Evolutionary conservation across 176 grass and related monocot genomes (phyloP), one percentile per base, ranked within the genome.

Genomic region (Hordeum vulgare): DNA sequence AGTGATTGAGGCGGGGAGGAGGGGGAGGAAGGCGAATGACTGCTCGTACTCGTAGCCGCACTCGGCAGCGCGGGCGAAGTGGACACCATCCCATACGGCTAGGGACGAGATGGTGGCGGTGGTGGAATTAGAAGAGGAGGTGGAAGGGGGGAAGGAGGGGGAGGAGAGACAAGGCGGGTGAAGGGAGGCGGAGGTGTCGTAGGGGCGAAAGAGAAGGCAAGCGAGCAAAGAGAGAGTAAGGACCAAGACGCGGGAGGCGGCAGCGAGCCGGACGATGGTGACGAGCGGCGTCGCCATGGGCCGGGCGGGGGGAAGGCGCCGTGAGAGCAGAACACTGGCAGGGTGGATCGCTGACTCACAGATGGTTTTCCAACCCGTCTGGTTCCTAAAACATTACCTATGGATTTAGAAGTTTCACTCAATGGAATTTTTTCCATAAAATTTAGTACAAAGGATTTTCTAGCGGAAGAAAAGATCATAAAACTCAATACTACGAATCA

Each of bases 21-120:
- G 85, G 4, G 96, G 95, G 65, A 95, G 82, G 76, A 98, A 95
- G 54, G 96, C 93, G 21, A 88, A 98, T 35, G 89, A 90, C 63
- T 98, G 93, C 87, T 98, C 96, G 62, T 98, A 98, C 93, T 98
- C 93, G 66, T 98, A 98, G 21, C 96, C 95, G 81, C 95, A 98
- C 92, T 95, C 89, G 23, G 96, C 89, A 31, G 89, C 47, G 25
- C 93, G 93, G 39, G 85, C 80, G 63, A 95, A 98, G 83, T 95
- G 83, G 82, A 98, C 96, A 4, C 96, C 87, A 34, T 98, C 93
- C 96, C 96, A 98, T 17, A 98, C 91, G 3, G 90, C 93, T 28
- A 90, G 81, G 53, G 91, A 88, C 14, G 92, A 90, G 37, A 98
- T 63, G 8, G 82, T 79, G 59, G 82, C 75, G n/a, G 67, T 6